A percentile compares a stretch with the other conserved stretches of the same genome.
phyloP scores from a whole-genome alignment of 2,329 filamentous ascomycete genomes.

The Epichloe glyceriae region DNA sequence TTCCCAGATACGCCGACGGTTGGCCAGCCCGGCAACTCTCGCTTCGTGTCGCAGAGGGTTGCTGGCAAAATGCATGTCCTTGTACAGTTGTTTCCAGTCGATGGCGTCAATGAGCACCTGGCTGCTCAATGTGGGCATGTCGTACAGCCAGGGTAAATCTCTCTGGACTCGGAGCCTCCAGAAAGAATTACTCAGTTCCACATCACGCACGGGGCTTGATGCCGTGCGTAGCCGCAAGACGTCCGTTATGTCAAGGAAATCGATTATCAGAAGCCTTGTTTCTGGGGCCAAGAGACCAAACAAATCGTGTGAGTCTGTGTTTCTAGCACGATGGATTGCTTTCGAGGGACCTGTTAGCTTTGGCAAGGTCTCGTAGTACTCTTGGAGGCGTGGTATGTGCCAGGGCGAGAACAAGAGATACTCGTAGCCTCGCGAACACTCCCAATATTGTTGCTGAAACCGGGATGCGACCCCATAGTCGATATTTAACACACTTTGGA shows the following conservation, averaged over 20 bases:
- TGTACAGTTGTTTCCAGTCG: background rate
- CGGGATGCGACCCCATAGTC: background rate
- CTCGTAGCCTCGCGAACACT: background rate
- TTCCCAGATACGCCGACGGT: conserved; percentile 1
- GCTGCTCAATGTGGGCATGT: background rate
- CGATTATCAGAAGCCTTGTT: background rate
- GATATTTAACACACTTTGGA: background rate
- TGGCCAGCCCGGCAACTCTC: background rate
- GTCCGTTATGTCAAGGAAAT: background rate
- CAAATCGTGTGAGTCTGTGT: background rate
- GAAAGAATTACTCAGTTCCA: background rate
- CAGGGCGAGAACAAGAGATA: background rate
- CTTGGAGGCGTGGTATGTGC: background rate
- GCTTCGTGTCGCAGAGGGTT: background rate
- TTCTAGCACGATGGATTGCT: background rate
- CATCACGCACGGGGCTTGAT: background rate
- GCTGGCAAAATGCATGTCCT: background rate
- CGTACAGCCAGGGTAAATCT: background rate
- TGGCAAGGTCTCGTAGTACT: background rate
- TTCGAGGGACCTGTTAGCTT: background rate
- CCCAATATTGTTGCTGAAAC: conserved; percentile 1
- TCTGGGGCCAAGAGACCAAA: background rate
- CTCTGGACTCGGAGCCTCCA: background rate
- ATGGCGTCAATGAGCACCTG: background rate
- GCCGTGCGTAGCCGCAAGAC: background rate